Evolutionary conservation across 257 asterid genomes (phyloP).

Genomic region (Salvia rosmarinus): DNA sequence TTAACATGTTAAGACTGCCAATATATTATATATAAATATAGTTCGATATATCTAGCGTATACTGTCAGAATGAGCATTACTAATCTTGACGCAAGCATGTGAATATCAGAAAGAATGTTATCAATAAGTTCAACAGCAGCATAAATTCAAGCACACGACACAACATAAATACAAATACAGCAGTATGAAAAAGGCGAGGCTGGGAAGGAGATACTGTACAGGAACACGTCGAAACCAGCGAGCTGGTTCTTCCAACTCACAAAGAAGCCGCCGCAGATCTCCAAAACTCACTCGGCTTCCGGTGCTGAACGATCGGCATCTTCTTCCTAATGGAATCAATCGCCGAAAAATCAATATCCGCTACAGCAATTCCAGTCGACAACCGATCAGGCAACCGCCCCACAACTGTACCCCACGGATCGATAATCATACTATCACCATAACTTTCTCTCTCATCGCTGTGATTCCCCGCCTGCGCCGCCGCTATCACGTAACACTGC

Average conservation of each 20-base stretch:
- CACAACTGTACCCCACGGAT: constrained; percentile 90
- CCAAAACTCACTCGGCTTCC: constrained; percentile 79
- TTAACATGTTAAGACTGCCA: no score
- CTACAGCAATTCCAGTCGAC: constrained; percentile 81
- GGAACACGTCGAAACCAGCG: neutral
- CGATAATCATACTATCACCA: constrained; percentile 83
- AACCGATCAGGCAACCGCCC: constrained; percentile 70
- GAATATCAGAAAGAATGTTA: constrained; percentile 6
- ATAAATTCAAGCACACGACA: constrained; percentile 17
- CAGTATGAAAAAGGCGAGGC: constrained; percentile 6
- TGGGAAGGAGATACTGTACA: constrained; percentile 3
- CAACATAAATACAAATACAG: neutral
- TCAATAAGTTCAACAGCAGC: constrained; percentile 1
- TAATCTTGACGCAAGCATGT: neutral
- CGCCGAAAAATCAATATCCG: constrained; percentile 75
- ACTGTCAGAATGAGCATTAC: no score
- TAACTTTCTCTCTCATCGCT: constrained; percentile 78
- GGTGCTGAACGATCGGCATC: constrained; percentile 86
- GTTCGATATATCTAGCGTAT: no score
- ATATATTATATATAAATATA: no score
- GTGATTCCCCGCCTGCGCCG: constrained; percentile 92
- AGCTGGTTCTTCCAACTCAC: constrained; percentile 31
- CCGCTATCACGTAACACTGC: constrained; percentile 93
- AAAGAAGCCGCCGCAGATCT: constrained; percentile 41
- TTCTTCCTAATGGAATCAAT: constrained; percentile 74